Evolutionary conservation across 768 basidiomycete genomes (phyloP).

Genomic region (Rhodotorula babjevae): DNA sequence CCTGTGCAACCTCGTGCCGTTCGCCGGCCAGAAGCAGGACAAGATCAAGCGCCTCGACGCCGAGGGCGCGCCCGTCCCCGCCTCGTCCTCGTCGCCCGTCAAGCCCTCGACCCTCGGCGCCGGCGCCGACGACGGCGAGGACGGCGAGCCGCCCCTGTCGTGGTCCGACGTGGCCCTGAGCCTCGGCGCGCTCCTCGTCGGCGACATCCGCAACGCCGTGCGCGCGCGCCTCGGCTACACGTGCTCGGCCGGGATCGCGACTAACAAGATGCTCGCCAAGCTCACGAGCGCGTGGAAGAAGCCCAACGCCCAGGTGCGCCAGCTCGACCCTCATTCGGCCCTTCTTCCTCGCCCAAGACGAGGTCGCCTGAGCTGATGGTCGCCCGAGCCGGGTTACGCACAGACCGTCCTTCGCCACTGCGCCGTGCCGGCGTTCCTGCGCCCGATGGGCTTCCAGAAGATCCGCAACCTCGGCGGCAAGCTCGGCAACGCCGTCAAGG

Average conservation of each 20-base stretch:
- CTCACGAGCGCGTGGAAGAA: conserved; percentile 88
- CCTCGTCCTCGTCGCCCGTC: conserved; percentile 17
- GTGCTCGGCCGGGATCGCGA: conserved; percentile 41
- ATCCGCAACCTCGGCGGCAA: conserved; percentile 95
- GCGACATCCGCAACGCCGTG: conserved; percentile 65
- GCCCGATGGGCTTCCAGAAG: conserved; percentile 83
- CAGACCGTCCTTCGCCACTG: conserved; percentile 78
- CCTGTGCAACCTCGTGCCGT: conserved; percentile 61
- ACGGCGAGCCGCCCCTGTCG: conserved; percentile 47
- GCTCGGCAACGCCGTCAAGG: conserved; percentile 77
- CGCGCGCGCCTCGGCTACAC: conserved; percentile 74
- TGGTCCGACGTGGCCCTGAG: conserved; percentile 93
- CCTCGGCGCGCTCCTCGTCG: conserved; percentile 81
- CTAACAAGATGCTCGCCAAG: conserved; percentile 74
- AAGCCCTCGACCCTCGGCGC: background rate
- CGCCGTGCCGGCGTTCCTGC: conserved; percentile 78
- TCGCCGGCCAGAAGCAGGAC: conserved; percentile 31
- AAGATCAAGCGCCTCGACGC: conserved; percentile 39
- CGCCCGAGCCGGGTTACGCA: conserved; percentile 14
- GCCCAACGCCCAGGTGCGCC: conserved; percentile 69
- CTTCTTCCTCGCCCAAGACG: conserved; percentile 14
- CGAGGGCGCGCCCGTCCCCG: conserved; percentile 39
- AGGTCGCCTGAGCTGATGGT: too few relatives aligned
- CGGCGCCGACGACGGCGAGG: background rate
- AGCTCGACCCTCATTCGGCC: too few relatives aligned